Conservation (phyloP, 2,329 filamentous ascomycete species). For the Exophiala xenobiotica region DNA sequence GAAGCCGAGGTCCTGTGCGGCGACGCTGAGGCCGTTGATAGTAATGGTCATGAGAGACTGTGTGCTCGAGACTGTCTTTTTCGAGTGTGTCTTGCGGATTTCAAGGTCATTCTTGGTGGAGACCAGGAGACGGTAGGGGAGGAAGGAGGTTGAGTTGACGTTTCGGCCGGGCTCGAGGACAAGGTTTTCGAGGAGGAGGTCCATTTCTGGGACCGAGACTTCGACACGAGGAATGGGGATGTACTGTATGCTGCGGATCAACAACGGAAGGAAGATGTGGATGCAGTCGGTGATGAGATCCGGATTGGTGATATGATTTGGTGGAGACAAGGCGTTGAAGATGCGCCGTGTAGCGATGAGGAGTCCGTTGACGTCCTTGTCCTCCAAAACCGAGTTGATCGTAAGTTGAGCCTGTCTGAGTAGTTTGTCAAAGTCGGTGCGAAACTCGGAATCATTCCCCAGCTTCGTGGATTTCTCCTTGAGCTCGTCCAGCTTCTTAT, state of each 20-base stretch:
- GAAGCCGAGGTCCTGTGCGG: slow-evolving; percentile 85
- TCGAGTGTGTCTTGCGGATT: slow-evolving; percentile 72
- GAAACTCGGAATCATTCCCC: slow-evolving; percentile 65
- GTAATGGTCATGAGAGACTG: slow-evolving; percentile 75
- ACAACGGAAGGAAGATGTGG: slow-evolving; percentile 75
- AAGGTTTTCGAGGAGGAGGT: slow-evolving; percentile 84
- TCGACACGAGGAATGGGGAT: slow-evolving; percentile 90
- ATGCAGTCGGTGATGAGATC: slow-evolving; percentile 73
- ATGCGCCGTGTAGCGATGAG: slow-evolving; percentile 66
- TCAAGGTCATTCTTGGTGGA: slow-evolving; percentile 85
- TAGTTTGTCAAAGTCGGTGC: slow-evolving; percentile 70
- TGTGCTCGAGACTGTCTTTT: slow-evolving; percentile 63
- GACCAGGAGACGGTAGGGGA: slow-evolving; percentile 78
- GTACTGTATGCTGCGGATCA: slow-evolving; percentile 77
- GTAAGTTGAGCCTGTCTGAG: slow-evolving; percentile 68
- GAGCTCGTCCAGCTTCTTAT: slow-evolving; percentile 63
- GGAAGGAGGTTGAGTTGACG: slow-evolving; percentile 81
- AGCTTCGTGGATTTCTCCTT: slow-evolving; percentile 58
- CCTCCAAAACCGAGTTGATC: slow-evolving; percentile 65
- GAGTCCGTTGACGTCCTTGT: slow-evolving; percentile 70
- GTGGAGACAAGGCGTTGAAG: slow-evolving; percentile 66
- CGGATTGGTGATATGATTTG: slow-evolving; percentile 62
- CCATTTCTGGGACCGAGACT: slow-evolving; percentile 76
- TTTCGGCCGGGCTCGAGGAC: slow-evolving; percentile 85
- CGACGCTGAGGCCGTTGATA: slow-evolving; percentile 77